Percentiles rank a stretch among this genome's conserved stretches.
These are phyloP conservation scores for Talaromyces sp. DNA, from an alignment of 2,329 filamentous ascomycete genomes.

Conservation along the genomic window DNA sequence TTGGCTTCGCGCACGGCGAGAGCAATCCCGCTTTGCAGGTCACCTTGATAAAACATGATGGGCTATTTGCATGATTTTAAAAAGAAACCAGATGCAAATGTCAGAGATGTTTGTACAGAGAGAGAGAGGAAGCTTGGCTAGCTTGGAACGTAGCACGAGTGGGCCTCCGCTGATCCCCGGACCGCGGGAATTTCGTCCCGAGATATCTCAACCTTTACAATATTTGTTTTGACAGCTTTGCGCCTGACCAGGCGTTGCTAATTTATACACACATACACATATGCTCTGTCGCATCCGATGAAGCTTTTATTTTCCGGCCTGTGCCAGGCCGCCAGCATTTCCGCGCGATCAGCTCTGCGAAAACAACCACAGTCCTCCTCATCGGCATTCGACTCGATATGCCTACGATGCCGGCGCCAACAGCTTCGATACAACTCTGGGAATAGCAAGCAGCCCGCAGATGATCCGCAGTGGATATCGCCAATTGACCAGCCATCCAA, in stretches of 20 bases:
- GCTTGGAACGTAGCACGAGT: neutral
- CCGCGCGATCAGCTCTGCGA: constrained; percentile 19
- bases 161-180: neutral
- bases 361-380: constrained; percentile 15
- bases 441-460: constrained; percentile 41
- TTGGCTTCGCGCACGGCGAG: constrained; percentile 70
- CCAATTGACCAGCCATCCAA: constrained; percentile 81
- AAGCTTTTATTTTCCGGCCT: constrained; percentile 17
- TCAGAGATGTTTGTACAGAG: neutral
- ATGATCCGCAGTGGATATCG: constrained; percentile 76
- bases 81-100: neutral
- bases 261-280: neutral
- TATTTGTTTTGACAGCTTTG: neutral
- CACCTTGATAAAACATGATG: constrained; percentile 76
- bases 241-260: neutral
- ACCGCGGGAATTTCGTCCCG: neutral
- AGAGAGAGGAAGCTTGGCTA: neutral
- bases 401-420: constrained; percentile 31
- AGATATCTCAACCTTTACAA: neutral
- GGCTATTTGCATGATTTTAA: constrained; percentile 13
- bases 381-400: constrained; percentile 28
- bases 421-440: constrained; percentile 35
- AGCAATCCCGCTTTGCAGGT: constrained; percentile 74
- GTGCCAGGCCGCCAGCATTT: constrained; percentile 19
- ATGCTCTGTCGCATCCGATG: neutral